phyloP scores from a whole-genome alignment of 768 basidiomycete species.

The Phanerochaete sordida region DNA sequence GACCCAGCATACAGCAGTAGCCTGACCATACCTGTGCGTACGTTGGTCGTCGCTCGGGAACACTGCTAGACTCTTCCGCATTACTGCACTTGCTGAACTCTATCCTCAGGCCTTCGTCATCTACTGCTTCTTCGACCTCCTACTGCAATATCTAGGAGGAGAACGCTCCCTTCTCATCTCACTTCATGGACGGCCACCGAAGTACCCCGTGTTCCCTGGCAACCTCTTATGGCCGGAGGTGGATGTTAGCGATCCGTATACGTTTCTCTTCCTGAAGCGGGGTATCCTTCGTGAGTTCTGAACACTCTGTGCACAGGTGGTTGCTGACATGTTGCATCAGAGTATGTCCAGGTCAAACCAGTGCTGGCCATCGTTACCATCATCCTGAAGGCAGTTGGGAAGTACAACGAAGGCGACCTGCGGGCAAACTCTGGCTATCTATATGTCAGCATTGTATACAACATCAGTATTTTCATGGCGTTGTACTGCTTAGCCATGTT shows the following conservation, averaged over 20 bases:
- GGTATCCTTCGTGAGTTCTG: slow-evolving; percentile 84
- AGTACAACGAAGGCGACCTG: slow-evolving; percentile 88
- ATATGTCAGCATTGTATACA: slow-evolving; percentile 85
- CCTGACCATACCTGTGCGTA: background rate
- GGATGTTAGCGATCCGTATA: slow-evolving; percentile 93
- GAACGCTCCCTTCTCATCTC: slow-evolving; percentile 91
- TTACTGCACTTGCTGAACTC: background rate
- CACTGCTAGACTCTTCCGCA: background rate
- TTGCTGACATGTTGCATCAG: no score
- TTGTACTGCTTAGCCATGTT: slow-evolving; percentile 95
- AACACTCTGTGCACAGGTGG: no score
- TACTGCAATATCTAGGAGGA: slow-evolving; percentile 85
- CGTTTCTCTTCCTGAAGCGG: slow-evolving; percentile 89
- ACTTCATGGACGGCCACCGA: slow-evolving; percentile 87
- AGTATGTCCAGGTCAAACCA: slow-evolving; percentile 97
- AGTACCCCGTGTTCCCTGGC: slow-evolving; percentile 82
- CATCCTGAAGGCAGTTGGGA: slow-evolving; percentile 81
- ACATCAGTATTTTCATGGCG: slow-evolving; percentile 73
- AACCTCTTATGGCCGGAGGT: slow-evolving; percentile 81
- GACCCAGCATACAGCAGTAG: background rate
- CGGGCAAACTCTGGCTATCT: slow-evolving; percentile 85
- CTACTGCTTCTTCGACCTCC: slow-evolving; percentile 85
- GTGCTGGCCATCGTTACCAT: slow-evolving; percentile 80
- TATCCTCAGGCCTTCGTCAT: slow-evolving; percentile 80
- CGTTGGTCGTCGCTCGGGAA: background rate